These are phyloP conservation scores for Agaricales sp. DNA, from an alignment of 1,284 basidiomycete species.

Conservation along the genomic window DNA sequence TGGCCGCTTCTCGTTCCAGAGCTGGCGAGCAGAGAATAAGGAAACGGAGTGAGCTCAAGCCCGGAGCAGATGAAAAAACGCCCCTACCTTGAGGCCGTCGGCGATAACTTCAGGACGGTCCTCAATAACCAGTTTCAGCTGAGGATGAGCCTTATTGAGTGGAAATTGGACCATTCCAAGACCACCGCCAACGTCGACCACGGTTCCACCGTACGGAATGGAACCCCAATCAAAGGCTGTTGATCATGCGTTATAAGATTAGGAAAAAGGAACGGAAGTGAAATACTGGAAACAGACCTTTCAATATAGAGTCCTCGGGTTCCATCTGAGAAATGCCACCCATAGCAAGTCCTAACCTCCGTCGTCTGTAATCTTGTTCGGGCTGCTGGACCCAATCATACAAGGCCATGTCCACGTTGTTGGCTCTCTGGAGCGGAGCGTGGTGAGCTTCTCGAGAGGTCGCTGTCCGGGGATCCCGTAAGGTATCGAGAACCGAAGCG, in stretches of 20 bases:
- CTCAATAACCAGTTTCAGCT: not conserved
- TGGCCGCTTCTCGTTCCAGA: not conserved
- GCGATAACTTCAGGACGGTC: not conserved
- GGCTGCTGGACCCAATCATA: constrained; percentile 17
- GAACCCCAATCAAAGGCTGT: not conserved
- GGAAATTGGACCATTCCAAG: not conserved
- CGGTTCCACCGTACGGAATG: not conserved
- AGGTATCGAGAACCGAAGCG: not conserved
- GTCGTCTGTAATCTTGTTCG: constrained; percentile 13
- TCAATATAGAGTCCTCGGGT: not conserved
- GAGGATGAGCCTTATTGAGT: not conserved
- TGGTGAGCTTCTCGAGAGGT: not conserved
- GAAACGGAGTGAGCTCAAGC: too few species aligned
- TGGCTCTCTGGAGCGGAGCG: not conserved
- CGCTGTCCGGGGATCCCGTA: not conserved
- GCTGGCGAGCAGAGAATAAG: not conserved
- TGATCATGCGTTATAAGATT: not conserved
- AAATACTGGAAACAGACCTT: not conserved
- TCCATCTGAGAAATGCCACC: not conserved
- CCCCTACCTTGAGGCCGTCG: not conserved
- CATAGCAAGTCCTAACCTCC: constrained; percentile 17
- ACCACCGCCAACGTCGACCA: not conserved
- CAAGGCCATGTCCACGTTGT: not conserved
- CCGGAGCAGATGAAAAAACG: too few species aligned
- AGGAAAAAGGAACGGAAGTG: not conserved